A percentile compares a stretch with the other conserved stretches of the same genome.
phyloP scores from a whole-genome alignment of 768 basidiomycete species.

The Leucosporidium yakuticum region DNA sequence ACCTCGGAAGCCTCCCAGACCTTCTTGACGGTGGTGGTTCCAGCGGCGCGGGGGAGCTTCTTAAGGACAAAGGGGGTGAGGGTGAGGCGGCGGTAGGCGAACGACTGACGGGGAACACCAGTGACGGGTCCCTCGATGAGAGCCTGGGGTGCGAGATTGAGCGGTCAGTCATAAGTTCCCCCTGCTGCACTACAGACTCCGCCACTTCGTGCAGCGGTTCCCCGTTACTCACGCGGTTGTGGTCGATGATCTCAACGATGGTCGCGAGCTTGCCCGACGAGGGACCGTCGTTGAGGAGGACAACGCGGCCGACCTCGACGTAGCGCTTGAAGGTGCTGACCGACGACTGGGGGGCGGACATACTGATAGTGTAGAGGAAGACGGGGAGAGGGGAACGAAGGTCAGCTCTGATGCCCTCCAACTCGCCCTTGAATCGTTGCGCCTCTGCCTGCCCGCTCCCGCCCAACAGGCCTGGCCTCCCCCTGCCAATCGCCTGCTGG shows the following conservation, averaged over 20 bases:
- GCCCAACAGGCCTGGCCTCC: too few species aligned
- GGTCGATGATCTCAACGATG: constrained; percentile 96
- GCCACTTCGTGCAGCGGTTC: background rate
- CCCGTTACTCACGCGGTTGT: constrained; percentile 72
- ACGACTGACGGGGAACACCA: constrained; percentile 82
- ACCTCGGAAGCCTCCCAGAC: constrained; percentile 76
- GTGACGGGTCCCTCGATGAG: constrained; percentile 91
- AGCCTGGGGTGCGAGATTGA: constrained; percentile 53
- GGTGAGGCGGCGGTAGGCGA: constrained; percentile 84
- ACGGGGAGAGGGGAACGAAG: background rate
- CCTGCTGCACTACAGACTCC: background rate
- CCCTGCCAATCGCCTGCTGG: too few species aligned
- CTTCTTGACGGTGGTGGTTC: constrained; percentile 75
- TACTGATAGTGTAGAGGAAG: background rate
- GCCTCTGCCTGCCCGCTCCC: too few species aligned
- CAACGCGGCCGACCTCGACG: constrained; percentile 97
- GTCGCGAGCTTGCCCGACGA: constrained; percentile 82
- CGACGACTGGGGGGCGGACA: constrained; percentile 21
- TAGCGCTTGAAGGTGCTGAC: constrained; percentile 77
- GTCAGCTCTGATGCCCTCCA: background rate
- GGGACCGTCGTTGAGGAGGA: constrained; percentile 87
- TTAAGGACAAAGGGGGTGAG: constrained; percentile 79
- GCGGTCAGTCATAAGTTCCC: background rate
- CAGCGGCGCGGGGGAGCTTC: constrained; percentile 78
- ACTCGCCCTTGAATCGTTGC: too few species aligned